Conservation (phyloP, 2,329 filamentous ascomycete genomes). For the Bisporella sp. region DNA sequence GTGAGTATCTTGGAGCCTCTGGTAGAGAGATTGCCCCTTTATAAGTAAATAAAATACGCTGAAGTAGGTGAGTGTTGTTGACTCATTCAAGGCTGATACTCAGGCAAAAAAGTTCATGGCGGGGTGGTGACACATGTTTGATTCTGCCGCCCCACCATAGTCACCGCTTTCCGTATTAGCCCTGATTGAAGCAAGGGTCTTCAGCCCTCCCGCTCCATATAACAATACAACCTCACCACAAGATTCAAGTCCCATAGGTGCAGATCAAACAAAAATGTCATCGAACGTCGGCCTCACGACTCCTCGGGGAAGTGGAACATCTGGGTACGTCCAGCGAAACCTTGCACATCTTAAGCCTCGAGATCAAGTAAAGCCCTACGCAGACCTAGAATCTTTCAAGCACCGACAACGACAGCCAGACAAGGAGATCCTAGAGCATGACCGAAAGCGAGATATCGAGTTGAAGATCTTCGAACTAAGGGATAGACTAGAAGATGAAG, state of each 20-base stretch:
- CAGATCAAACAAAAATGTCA: conserved; percentile 66
- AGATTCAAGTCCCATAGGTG: neutral
- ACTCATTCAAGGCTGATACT: no score
- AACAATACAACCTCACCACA: neutral
- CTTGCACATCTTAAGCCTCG: conserved; percentile 80
- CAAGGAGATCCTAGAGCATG: conserved; percentile 88
- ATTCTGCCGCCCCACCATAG: neutral
- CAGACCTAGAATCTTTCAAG: conserved; percentile 58
- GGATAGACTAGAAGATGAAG: conserved; percentile 87
- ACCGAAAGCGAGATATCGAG: conserved; percentile 84
- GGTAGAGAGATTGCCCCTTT: no score
- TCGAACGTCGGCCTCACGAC: conserved; percentile 96
- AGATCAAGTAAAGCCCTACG: conserved; percentile 61
- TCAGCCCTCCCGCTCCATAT: neutral
- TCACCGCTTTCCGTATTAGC: neutral
- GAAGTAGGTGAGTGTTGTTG: no score
- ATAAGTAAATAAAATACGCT: no score
- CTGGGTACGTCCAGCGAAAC: conserved; percentile 96
- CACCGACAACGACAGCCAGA: conserved; percentile 82
- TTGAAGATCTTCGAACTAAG: conserved; percentile 88
- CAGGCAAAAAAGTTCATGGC: no score
- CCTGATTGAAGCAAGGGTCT: neutral
- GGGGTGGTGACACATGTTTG: no score
- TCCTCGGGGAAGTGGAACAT: conserved; percentile 90
- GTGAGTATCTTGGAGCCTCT: neutral